Percentiles rank a stretch among this genome's conserved stretches.
phyloP scores from a whole-genome alignment of 176 grass and related monocot species.

The Oryza punctata region DNA sequence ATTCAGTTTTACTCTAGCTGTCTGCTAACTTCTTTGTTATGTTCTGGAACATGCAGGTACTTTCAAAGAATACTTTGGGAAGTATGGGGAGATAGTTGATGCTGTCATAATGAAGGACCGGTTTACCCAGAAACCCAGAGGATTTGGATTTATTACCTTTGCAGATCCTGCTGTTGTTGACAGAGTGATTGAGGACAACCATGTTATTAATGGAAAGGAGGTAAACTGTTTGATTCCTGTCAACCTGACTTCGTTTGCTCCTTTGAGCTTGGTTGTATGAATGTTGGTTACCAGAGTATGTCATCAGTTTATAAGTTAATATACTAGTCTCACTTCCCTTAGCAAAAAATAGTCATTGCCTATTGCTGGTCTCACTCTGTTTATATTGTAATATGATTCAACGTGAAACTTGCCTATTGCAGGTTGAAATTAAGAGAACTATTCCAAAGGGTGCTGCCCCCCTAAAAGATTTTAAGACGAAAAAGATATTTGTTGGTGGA shows the following conservation, averaged over 20 bases:
- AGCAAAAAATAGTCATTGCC: not conserved
- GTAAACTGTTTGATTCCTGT: conserved; percentile 21
- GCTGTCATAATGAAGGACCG: conserved; percentile 96
- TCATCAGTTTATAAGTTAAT: not conserved
- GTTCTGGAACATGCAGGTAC: conserved; percentile 44
- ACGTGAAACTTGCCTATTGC: conserved; percentile 34
- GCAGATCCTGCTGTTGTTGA: conserved; percentile 76
- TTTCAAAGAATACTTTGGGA: conserved; percentile 79
- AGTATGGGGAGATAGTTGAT: conserved; percentile 78
- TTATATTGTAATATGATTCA: conserved; percentile 2
- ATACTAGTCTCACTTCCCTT: not conserved
- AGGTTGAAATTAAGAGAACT: conserved; percentile 97
- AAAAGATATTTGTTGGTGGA: conserved; percentile 92
- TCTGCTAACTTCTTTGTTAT: not conserved
- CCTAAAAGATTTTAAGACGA: conserved; percentile 89
- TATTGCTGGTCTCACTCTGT: not conserved
- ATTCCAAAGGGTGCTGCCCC: conserved; percentile 89
- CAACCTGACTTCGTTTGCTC: not conserved
- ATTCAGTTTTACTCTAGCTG: not conserved
- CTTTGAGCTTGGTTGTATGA: not conserved
- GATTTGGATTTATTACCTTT: conserved; percentile 93
- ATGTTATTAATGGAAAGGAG: conserved; percentile 78
- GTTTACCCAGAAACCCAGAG: conserved; percentile 75
- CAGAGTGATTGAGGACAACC: conserved; percentile 71
- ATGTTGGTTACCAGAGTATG: not conserved